Base-by-base conservation (phyloP, 2,329 filamentous ascomycete genomes). In the Fusarium papillatum region DNA sequence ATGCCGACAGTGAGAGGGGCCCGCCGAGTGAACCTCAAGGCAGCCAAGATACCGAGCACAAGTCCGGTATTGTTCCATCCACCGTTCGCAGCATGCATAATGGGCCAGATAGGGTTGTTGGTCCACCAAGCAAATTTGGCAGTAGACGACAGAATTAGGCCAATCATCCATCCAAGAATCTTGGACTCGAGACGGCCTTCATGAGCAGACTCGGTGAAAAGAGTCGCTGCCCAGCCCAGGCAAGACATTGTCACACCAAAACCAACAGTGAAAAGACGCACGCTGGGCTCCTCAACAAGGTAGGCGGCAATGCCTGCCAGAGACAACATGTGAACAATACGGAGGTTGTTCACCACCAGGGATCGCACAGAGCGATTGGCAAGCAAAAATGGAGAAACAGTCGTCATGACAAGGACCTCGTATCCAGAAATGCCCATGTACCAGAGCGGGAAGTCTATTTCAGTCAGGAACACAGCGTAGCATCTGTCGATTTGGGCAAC, bases 351-450 rank as follows among this genome's bases (percentile, higher is more conserved):
- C 64, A 93, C 86, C 14, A 95, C 89, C 19, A 95, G 83, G 46
- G 89, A 90, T 71, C 95, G 93, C 22, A 98, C 71, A 1, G 92
- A 87, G 59, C 89, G 89, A 73, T 95, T 93, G 26, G 89, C 92
- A 53, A 99, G 91, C 24, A 98, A 84, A 46, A 96, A 88, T 0
- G 97, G 97, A 7, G 96, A 94, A 64, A 96, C 84, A 5, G 95
- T 96, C 62, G 90, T 91, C 92, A 98, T 93, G 80, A 99, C 93
- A 76, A 98, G 89, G 53, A 93, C 93, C 85, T 99, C 97, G 82
- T 97, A 99, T 74, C 97, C 97, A 6, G 96, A 98, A 72, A 99
- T 97, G 34, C 97, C 97, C 97, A 99, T 99, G 83, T 98, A 92
- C 97, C 97, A 99, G 14, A 99, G 90, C 17, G 97, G 97, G 83